Evolutionary conservation across 371 early-diverging fungal genomes (phyloP).

Genomic region (Actinomortierella ambigua): DNA sequence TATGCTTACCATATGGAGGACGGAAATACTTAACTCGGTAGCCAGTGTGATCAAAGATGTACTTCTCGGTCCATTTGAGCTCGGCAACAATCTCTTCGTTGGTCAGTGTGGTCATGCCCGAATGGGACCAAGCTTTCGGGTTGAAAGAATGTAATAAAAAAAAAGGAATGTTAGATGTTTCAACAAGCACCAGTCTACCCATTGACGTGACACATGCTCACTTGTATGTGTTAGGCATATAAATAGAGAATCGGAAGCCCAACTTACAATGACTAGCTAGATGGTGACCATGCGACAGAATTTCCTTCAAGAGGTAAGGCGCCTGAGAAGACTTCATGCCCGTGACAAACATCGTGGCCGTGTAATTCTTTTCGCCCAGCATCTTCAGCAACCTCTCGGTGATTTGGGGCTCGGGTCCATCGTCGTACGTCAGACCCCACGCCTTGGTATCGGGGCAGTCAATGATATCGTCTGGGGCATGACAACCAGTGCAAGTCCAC

Average conservation of each 20-base stretch:
- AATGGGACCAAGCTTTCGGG: constrained; percentile 57
- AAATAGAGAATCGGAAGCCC: neutral
- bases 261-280: constrained; percentile 40
- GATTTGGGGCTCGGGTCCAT: constrained; percentile 58
- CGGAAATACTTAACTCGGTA: constrained; percentile 65
- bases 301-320: constrained; percentile 31
- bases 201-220: constrained; percentile 4
- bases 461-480: constrained; percentile 51
- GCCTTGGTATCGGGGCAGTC: constrained; percentile 54
- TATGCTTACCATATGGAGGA: constrained; percentile 51
- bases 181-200: constrained; percentile 5
- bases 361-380: constrained; percentile 28
- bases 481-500: constrained; percentile 61
- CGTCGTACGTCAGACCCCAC: constrained; percentile 67
- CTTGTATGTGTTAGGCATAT: neutral
- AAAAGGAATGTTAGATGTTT: constrained; percentile 4
- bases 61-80: constrained; percentile 64
- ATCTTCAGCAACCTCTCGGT: constrained; percentile 22
- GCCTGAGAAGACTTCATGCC: constrained; percentile 34
- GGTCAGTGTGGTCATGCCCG: constrained; percentile 60
- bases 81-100: constrained; percentile 69
- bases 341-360: constrained; percentile 40
- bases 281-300: constrained; percentile 31
- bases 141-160: constrained; percentile 59
- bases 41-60: constrained; percentile 65